Base-by-base conservation (phyloP, 495 filamentous ascomycete species). In the Penicillium canariense region DNA sequence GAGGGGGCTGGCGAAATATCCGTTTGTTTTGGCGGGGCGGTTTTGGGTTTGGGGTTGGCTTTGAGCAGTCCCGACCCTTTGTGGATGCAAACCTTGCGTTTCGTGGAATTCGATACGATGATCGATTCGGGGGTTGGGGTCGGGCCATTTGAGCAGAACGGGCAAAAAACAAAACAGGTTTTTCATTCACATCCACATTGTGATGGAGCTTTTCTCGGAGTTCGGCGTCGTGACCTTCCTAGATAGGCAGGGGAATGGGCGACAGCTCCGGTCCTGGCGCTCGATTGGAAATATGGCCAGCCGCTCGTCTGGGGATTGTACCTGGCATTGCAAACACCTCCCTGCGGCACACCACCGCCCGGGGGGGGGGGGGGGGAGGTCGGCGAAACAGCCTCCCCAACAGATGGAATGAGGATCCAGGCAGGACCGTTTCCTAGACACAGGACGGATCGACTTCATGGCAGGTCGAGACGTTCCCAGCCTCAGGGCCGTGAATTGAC, bases 241-340 rank as follows among this genome's bases (percentile, higher is more conserved):
- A 32, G 17, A 35, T 35, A 17, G 12, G n/a, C 23, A 50, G 31
- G 17, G n/a, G 27, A 52, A n/a, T 52, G 25, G 15, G 36, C 10
- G 20, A 32, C 11, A 17, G 17, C 36, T 32, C 10, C 23, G 5
- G 28, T 44, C 27, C 35, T 40, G 50, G 47, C 25, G 46, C 32
- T 52, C 40, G 42, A 32, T 65, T 65, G 39, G 30, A 56, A 65
- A 61, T 31, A 32, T 50, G 54, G 28, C 62, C 39, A 59, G 45
- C 48, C 44, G 34, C 17, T 30, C 3, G 2, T 38, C 46, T 51
- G 50, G 59, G 59, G 48, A 45, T 22, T 60, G 60, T 58, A 57
- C 60, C 60, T 48, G 30, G 20, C 38, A 42, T 46, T 30, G 43
- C 2, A 30, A 46, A 9, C 8, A 0, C 25, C 25, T 38, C 20